Base-by-base conservation (phyloP, 2,329 filamentous ascomycete species). In the Aspergillus brasiliensis region DNA sequence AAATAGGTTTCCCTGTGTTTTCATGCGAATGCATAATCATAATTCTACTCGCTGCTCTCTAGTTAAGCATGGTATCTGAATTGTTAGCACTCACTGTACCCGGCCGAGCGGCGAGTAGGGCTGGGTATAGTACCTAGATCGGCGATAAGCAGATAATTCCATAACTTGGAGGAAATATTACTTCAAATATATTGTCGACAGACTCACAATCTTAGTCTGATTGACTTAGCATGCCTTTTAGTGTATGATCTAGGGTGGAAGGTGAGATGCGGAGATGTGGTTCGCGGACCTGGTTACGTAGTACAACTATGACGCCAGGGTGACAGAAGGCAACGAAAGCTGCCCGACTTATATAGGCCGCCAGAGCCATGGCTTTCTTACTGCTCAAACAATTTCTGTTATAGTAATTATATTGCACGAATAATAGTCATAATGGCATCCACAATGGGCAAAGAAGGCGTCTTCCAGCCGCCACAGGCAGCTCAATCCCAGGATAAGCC, bases 401-500 rank as follows among this genome's bases (percentile, higher is more conserved):
- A 31, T 13, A 6, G 7, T 25, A n/a, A 40, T 52, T n/a, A 6
- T 19, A 25, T 1, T 6, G 55, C n/a, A 46, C 23, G 2, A 17
- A 11, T 31, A 5, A 13, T 23, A 27, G 8, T 17, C 27, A 49
- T 5, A 28, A 71, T 69, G 70, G 48, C 62, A 38, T 71, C 70
- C 51, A 46, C 60, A 51, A 69, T 67, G 60, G 67, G 67, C 28
- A 58, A 68, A 38, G 62, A 64, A 28, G 70, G 69, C 8, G 27
- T 51, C 17, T 73, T 73, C 60, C 60, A 69, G 37, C 42, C 64
- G 38, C 68, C 69, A 1, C 57, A 65, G 31, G 52, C 40, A 25
- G 52, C 62, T 34, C 69, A 72, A 47, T 64, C 64, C 42, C 71
- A 73, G 48, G 5, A 54, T 6, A 73, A 71, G 23, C 71, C 71